These are phyloP conservation scores for Psilocybe subaeruginosa DNA, from an alignment of 768 basidiomycete species.

Conservation along the genomic window DNA sequence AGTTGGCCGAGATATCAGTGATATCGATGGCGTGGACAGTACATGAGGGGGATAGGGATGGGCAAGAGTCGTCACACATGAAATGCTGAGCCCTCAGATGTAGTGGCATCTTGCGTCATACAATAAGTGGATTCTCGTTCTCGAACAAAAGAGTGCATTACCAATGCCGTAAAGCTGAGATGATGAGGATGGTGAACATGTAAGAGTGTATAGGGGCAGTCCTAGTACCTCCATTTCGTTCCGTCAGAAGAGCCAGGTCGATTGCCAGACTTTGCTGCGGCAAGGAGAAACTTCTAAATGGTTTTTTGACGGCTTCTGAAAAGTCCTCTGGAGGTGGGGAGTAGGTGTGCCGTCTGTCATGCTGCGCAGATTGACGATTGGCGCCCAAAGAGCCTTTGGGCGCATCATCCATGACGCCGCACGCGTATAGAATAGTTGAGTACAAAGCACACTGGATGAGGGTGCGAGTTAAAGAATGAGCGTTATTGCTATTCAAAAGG, in stretches of 20 bases:
- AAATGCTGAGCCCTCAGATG: neutral
- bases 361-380: constrained; percentile 3
- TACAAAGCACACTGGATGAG: constrained; percentile 8
- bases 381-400: constrained; percentile 2
- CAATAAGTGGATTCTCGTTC: neutral
- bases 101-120: neutral
- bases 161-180: constrained; percentile 10
- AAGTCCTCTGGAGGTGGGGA: neutral
- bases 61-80: neutral
- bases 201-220: neutral
- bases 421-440: neutral
- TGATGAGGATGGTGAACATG: neutral
- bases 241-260: neutral
- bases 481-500: constrained; percentile 5
- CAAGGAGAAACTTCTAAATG: neutral
- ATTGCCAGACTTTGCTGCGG: neutral
- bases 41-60: constrained; percentile 3
- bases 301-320: constrained; percentile 2
- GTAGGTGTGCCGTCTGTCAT: neutral
- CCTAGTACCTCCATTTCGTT: constrained; percentile 12
- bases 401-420: neutral
- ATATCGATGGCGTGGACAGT: neutral
- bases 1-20: neutral
- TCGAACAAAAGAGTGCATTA: constrained; percentile 3
- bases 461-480: constrained; percentile 15